Base-by-base conservation (phyloP, 805 yeast genomes). In the Tetrapisispora pingtungensis region DNA sequence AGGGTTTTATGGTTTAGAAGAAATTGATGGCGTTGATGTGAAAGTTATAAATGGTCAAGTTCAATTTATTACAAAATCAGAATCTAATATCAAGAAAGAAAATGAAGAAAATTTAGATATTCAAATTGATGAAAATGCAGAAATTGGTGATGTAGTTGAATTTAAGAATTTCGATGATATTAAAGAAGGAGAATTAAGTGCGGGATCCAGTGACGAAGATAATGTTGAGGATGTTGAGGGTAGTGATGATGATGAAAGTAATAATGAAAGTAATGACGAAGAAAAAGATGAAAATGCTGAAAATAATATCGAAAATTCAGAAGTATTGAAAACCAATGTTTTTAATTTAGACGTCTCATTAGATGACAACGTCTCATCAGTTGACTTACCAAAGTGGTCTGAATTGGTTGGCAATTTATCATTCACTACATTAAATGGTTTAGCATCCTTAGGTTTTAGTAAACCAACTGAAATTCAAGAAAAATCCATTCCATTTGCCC, bases 1-100 rank as follows among this genome's bases (percentile, higher is more conserved):
- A 51, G 96, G 96, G 0, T 82, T 89, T 55, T 87, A 80, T 60
- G 98, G 97, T 0, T 67, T 93, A 31, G 98, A 90, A 61, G 97
- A 90, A 60, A 73, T 93, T 41, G 96, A 87, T 46, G 97, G 96
- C 36, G 97, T 90, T 30, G 89, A 75, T 55, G 89, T 90, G 7
- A 78, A 84, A 47, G 71, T 80, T 44, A 75, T 78, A 2, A 69
- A 84, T 49, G 96, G 95, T 13, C 66, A 70, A 41, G 79, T 82
- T 0, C 74, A 75, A 43, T 54, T 81, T 55, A 57, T 71, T 40
- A 49, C 52, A 41, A 47, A 52, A 41, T 43, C 46, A 44, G 53
- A 46, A 53, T 53, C 19, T 55, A 52, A 44, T 12, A 32, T 39
- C 7, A 38, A 44, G 19, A 35, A 40, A n/a, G 45, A 36, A 20